Evolutionary conservation across 371 early-diverging fungal species (phyloP).

Genomic region (Mucor racemosus): DNA sequence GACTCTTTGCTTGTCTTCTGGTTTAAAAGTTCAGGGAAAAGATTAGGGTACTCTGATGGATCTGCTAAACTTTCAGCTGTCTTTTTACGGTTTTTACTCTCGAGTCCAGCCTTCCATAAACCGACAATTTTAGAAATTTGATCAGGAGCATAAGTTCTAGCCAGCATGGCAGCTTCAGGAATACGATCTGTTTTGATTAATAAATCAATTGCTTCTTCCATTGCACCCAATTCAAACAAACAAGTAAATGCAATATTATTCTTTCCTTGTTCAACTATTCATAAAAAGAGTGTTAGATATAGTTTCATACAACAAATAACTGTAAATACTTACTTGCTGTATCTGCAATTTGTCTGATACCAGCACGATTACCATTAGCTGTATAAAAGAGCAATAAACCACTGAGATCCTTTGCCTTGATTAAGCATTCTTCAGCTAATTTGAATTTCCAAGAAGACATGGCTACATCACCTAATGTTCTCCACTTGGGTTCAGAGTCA

Average conservation of each 20-base stretch:
- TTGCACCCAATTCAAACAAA: constrained; percentile 72
- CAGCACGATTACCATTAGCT: constrained; percentile 80
- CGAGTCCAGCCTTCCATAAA: constrained; percentile 82
- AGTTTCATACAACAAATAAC: too few relatives aligned
- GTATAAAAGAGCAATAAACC: constrained; percentile 90
- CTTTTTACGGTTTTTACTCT: constrained; percentile 73
- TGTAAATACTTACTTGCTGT: constrained; percentile 62
- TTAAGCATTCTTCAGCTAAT: constrained; percentile 90
- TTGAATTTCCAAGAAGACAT: constrained; percentile 85
- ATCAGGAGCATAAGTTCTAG: constrained; percentile 87
- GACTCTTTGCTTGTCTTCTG: background rate
- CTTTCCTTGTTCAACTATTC: constrained; percentile 69
- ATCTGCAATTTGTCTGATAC: constrained; percentile 76
- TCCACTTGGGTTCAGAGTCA: constrained; percentile 90
- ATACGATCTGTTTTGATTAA: constrained; percentile 85
- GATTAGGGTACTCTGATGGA: constrained; percentile 80
- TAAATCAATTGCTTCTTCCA: constrained; percentile 81
- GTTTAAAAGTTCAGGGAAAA: constrained; percentile 74
- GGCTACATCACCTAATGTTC: constrained; percentile 89
- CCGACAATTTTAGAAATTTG: constrained; percentile 74
- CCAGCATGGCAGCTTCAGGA: constrained; percentile 97
- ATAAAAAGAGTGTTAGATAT: background rate
- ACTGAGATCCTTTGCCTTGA: constrained; percentile 86
- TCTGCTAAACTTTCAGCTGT: constrained; percentile 89
- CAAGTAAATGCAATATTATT: constrained; percentile 92